Evolutionary conservation across 2,329 filamentous ascomycete species (phyloP).

Genomic region (Alternaria alternata): DNA sequence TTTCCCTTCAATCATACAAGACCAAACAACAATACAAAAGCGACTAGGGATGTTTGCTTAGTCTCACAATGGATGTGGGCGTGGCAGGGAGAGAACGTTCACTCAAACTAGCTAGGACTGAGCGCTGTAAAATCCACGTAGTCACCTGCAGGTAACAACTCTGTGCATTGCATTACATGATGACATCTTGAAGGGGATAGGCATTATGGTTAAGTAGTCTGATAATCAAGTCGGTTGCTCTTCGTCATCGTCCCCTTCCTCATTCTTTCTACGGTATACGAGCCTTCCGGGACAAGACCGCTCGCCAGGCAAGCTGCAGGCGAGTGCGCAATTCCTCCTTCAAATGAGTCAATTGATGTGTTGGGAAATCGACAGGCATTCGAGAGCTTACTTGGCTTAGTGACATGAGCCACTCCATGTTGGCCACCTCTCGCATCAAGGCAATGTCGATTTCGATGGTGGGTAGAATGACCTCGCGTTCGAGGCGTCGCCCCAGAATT

Average conservation of each 20-base stretch:
- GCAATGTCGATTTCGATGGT: not conserved
- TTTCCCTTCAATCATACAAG: not conserved
- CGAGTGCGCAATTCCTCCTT: not conserved
- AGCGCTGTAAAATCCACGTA: not conserved
- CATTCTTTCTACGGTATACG: not conserved
- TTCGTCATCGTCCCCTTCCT: not conserved
- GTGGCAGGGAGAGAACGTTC: not conserved
- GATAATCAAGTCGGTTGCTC: too few relatives aligned
- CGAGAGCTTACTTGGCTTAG: slow-evolving; percentile 1
- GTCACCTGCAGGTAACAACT: not conserved
- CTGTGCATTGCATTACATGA: not conserved
- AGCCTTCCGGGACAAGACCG: not conserved
- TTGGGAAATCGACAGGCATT: not conserved
- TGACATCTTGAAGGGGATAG: too few relatives aligned
- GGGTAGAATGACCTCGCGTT: not conserved
- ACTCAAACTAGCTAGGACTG: not conserved
- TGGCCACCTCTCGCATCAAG: not conserved
- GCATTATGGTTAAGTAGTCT: too few relatives aligned
- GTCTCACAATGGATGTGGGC: not conserved
- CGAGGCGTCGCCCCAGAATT: not conserved
- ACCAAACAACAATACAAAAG: not conserved
- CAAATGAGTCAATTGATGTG: not conserved
- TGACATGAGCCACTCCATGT: slow-evolving; percentile 2
- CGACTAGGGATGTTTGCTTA: not conserved
- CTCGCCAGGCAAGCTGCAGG: not conserved